A percentile compares a stretch with the other conserved stretches of the same genome.
Evolutionary conservation across 345 rosid genomes (phyloP).

Genomic region (Reutealis trisperma): DNA sequence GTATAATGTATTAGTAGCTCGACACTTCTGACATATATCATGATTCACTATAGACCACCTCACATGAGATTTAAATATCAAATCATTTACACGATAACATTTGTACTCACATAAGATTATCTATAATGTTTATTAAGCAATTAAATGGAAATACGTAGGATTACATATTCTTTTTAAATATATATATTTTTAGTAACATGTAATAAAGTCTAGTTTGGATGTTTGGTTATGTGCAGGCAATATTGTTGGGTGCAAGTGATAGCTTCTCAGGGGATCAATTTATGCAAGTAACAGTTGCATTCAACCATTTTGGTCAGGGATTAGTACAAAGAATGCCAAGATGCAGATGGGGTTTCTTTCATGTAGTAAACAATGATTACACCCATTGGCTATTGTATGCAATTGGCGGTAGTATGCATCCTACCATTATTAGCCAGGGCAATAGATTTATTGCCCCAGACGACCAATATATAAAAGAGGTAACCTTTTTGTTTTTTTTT

Average conservation of each 20-base stretch:
- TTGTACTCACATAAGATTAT: too few species aligned
- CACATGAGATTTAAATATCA: too few species aligned
- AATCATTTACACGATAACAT: too few species aligned
- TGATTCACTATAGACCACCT: too few species aligned
- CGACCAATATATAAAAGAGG: constrained; percentile 17
- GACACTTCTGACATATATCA: too few species aligned
- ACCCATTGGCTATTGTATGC: constrained; percentile 37
- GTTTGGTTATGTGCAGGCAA: constrained; percentile 16
- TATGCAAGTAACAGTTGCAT: constrained; percentile 36
- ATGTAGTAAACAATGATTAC: constrained; percentile 40
- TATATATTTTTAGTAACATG: not conserved
- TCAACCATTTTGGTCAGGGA: constrained; percentile 40
- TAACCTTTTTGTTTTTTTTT: not conserved
- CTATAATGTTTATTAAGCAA: too few species aligned
- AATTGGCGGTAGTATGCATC: constrained; percentile 37
- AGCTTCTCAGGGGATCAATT: constrained; percentile 24
- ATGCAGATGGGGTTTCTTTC: constrained; percentile 42
- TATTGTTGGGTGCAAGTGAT: constrained; percentile 37
- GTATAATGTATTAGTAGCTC: not conserved
- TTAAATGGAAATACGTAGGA: too few species aligned
- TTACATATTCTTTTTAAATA: not conserved
- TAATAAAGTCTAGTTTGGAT: not conserved
- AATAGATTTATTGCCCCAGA: constrained; percentile 33
- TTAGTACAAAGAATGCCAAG: constrained; percentile 40
- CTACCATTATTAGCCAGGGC: constrained; percentile 39